Evolutionary conservation across 768 basidiomycete genomes (phyloP).

Genomic region (Tricholoma terreum): DNA sequence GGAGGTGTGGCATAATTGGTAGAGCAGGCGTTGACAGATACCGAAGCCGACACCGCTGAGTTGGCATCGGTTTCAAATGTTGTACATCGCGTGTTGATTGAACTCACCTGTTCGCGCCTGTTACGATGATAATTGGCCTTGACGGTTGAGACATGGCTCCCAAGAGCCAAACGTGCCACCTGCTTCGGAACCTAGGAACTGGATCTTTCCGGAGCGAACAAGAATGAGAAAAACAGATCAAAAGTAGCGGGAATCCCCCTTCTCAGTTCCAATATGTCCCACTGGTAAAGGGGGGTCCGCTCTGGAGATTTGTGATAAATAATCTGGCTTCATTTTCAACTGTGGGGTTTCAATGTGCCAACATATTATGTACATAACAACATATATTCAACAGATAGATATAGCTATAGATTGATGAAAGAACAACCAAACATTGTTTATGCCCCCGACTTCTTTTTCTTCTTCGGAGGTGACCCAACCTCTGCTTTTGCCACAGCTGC

Average conservation of each 20-base stretch:
- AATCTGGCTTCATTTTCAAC: no score
- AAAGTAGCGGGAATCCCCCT: no score
- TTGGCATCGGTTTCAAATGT: background rate
- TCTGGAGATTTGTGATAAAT: no score
- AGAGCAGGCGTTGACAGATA: constrained; percentile 74
- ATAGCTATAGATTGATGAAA: background rate
- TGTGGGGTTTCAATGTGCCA: no score
- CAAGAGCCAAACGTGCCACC: no score
- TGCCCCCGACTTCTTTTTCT: constrained; percentile 54
- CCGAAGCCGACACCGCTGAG: constrained; percentile 80
- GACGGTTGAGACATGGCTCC: constrained; percentile 27
- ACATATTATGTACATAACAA: background rate
- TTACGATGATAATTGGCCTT: constrained; percentile 58
- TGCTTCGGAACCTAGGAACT: no score
- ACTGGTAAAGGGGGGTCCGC: no score
- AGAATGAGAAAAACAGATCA: no score
- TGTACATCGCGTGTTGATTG: background rate
- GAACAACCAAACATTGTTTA: constrained; percentile 17
- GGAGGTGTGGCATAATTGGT: constrained; percentile 52
- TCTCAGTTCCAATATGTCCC: no score
- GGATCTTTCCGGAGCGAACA: no score
- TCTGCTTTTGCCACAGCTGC: constrained; percentile 33
- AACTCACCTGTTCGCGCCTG: constrained; percentile 66
- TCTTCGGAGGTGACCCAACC: constrained; percentile 44
- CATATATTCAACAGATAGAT: background rate